phyloP scores from a whole-genome alignment of 306 rosid genomes.

The Cucurbita maxima region DNA sequence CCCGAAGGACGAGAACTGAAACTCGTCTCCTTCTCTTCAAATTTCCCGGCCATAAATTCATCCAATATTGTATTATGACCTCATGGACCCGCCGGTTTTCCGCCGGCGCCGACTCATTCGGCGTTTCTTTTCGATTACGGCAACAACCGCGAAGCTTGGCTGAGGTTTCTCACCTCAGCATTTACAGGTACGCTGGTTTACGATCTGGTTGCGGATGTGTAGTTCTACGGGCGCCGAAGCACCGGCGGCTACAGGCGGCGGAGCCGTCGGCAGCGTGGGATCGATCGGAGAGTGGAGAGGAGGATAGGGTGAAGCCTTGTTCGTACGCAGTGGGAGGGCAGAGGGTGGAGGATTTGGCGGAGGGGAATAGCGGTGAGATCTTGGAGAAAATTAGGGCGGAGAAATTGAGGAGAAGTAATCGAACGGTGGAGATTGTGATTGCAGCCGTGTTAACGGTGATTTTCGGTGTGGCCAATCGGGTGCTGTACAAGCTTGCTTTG shows the following conservation, averaged over 20 bases:
- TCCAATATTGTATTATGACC: constrained; percentile 10
- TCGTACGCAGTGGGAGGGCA: constrained; percentile 36
- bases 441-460: constrained; percentile 60
- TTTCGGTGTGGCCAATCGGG: constrained; percentile 71
- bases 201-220: constrained; percentile 4
- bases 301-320: constrained; percentile 21
- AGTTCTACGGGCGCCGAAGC: constrained; percentile 10
- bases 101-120: constrained; percentile 14
- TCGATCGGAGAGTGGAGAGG: constrained; percentile 18
- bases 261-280: constrained; percentile 21
- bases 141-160: not conserved
- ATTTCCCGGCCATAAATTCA: not conserved
- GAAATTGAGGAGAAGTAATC: constrained; percentile 11
- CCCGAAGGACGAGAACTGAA: not conserved
- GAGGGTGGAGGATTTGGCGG: constrained; percentile 13
- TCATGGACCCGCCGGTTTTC: constrained; percentile 22
- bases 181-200: not conserved
- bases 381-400: constrained; percentile 9
- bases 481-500: constrained; percentile 72
- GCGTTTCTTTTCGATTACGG: constrained; percentile 9
- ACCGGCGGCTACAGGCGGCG: constrained; percentile 17
- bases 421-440: constrained; percentile 38
- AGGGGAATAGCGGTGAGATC: constrained; percentile 10
- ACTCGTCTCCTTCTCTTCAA: not conserved
- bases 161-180: constrained; percentile 3